These are phyloP conservation scores for Colletotrichum neosansevieriae DNA, from an alignment of 2,329 filamentous ascomycete species.

Conservation along the genomic window DNA sequence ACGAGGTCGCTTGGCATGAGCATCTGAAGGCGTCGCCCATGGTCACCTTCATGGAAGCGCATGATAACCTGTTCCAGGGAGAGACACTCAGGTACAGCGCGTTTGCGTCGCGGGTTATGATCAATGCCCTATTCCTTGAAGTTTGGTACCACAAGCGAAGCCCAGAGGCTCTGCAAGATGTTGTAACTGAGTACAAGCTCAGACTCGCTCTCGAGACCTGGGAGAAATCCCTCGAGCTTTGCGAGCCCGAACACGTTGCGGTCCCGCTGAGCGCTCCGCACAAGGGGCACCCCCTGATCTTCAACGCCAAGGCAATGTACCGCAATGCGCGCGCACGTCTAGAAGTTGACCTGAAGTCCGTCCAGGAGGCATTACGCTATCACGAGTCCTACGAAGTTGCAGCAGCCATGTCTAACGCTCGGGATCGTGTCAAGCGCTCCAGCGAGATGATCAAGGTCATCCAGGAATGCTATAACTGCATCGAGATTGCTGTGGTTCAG, in stretches of 20 bases:
- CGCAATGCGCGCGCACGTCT: conserved; percentile 92
- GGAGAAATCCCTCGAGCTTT: conserved; percentile 95
- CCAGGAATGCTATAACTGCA: conserved; percentile 96
- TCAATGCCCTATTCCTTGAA: conserved; percentile 97
- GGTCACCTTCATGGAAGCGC: conserved; percentile 91
- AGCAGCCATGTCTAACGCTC: conserved; percentile 93
- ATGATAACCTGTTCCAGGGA: conserved; percentile 95
- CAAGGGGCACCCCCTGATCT: conserved; percentile 94
- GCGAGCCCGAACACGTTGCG: conserved; percentile 89
- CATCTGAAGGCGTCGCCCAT: conserved; percentile 77
- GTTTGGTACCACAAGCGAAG: conserved; percentile 99
- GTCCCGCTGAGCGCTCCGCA: conserved; percentile 94
- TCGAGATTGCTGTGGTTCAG: conserved; percentile 93
- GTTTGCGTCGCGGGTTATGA: conserved; percentile 97
- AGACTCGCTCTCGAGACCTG: conserved; percentile 96
- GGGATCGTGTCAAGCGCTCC: conserved; percentile 93
- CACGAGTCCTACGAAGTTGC: conserved; percentile 98
- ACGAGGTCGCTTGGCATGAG: conserved; percentile 88
- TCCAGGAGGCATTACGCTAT: conserved; percentile 96
- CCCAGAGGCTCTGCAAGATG: conserved; percentile 96
- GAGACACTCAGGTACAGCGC: conserved; percentile 92
- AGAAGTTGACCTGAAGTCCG: conserved; percentile 93
- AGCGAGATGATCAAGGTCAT: conserved; percentile 99
- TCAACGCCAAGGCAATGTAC: conserved; percentile 98
- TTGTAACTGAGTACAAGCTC: conserved; percentile 98